These are phyloP conservation scores for Crinitomyces ghanaensis DNA, from an alignment of 805 yeast genomes.

Conservation along the genomic window DNA sequence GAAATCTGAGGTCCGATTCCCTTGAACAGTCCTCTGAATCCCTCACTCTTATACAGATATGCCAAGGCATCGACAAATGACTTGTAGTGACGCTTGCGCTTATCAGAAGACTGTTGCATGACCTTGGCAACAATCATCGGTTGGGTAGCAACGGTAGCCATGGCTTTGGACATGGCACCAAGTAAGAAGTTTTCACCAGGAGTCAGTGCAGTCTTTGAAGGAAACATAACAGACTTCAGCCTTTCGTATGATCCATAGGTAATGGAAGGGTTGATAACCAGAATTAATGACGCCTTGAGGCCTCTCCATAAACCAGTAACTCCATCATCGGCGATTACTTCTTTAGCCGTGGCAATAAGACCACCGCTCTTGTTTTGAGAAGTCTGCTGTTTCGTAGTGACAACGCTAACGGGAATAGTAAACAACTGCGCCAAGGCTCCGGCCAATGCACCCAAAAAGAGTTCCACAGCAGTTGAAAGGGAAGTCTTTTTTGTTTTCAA, in stretches of 20 bases:
- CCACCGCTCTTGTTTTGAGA: conserved; percentile 16
- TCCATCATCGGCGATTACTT: conserved; percentile 54
- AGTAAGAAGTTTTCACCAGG: conserved; percentile 56
- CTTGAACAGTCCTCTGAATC: conserved; percentile 56
- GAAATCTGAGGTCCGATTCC: conserved; percentile 71
- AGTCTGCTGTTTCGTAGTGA: conserved; percentile 49
- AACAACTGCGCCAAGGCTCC: conserved; percentile 73
- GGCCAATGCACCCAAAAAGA: conserved; percentile 65
- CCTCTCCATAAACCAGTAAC: conserved; percentile 72
- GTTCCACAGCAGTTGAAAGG: conserved; percentile 51
- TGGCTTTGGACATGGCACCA: conserved; percentile 70
- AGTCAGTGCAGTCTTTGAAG: conserved; percentile 31
- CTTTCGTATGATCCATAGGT: conserved; percentile 75
- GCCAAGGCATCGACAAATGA: conserved; percentile 53
- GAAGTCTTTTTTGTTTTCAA: conserved; percentile 26
- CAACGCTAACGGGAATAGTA: conserved; percentile 70
- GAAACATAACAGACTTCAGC: conserved; percentile 41
- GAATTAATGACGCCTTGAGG: conserved; percentile 62
- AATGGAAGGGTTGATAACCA: conserved; percentile 75
- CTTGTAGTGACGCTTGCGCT: conserved; percentile 31
- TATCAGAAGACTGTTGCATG: conserved; percentile 46
- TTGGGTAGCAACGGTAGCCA: conserved; percentile 73
- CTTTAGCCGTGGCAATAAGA: conserved; percentile 35
- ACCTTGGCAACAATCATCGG: conserved; percentile 80
- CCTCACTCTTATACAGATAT: conserved; percentile 54